Base-by-base conservation (phyloP, 192 early-diverging fungal genomes). In the Linderina pennispora region DNA sequence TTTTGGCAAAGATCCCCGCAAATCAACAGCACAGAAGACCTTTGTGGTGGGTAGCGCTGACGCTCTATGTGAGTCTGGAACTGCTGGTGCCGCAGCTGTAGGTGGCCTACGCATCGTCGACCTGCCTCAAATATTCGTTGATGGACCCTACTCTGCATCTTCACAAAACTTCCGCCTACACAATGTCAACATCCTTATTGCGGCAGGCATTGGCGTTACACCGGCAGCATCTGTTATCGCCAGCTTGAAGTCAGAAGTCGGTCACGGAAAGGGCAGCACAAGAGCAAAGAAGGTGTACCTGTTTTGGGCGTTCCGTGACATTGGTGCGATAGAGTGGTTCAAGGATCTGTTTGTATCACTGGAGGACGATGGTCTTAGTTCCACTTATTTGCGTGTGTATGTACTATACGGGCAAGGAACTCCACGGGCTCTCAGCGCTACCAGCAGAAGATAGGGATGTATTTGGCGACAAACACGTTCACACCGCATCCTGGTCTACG, bases 191-290 rank as follows among this genome's bases (percentile, higher is more conserved):
- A 60, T 87, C 13, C 59, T 86, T 20, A 74, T 90, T 18, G 85
- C 81, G 2, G 88, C 86, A 13, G 88, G 88, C 47, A 87, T 90
- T 28, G 88, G 88, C 23, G 82, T 90, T n/a, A 90, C 88, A 1
- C 88, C 88, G 1, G 81, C 81, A 26, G 86, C 86, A 15, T 76
- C 80, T 18, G 73, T 90, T 3, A 63, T 90, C 21, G 82, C 84
- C 61, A 82, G 80, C 61, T 64, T 89, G 34, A 84, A 83, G 75
- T 85, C 80, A 58, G 73, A 77, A 48, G 72, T 75, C 58, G 75
- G 71, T 26, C 74, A n/a, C n/a, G n/a, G n/a, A n/a, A n/a, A n/a
- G n/a, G n/a, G n/a, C n/a, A n/a, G n/a, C n/a, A n/a, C n/a, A n/a
- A n/a, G n/a, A n/a, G n/a, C n/a, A n/a, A n/a, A n/a, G n/a, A n/a